These are phyloP conservation scores for Phytophthora constricta DNA, from an alignment of 352 stramenopile species.

Conservation along the genomic window DNA sequence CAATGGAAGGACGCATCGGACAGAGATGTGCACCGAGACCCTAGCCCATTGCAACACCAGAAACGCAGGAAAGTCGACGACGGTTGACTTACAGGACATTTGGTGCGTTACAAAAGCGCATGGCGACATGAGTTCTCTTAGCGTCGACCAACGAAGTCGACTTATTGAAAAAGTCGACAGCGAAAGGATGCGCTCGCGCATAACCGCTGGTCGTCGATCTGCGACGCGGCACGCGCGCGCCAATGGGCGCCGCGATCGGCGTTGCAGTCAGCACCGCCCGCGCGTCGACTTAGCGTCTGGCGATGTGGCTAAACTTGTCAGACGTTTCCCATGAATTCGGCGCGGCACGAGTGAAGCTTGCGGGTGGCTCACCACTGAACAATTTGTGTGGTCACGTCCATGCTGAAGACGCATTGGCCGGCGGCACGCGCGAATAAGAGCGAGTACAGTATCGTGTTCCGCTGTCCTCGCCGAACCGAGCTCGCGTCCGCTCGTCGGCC, in stretches of 20 bases:
- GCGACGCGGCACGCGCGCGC: constrained; percentile 18
- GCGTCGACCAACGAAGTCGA: constrained; percentile 14
- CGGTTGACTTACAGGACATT: not conserved
- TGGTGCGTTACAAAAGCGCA: not conserved
- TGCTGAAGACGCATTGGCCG: constrained; percentile 9
- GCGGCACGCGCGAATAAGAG: constrained; percentile 13
- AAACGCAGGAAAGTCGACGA: not conserved
- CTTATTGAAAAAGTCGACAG: no score
- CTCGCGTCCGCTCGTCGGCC: constrained; percentile 7
- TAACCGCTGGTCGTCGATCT: no score
- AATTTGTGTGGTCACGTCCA: not conserved
- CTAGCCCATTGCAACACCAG: constrained; percentile 16
- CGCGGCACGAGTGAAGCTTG: not conserved
- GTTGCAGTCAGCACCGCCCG: not conserved
- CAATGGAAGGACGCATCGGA: not conserved
- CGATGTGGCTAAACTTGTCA: no score
- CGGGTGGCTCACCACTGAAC: not conserved
- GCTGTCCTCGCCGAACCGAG: not conserved
- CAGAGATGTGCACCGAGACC: not conserved
- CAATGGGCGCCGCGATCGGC: constrained; percentile 20
- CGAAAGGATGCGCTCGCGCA: no score
- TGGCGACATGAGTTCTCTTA: not conserved
- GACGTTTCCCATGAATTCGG: not conserved
- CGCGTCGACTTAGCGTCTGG: no score
- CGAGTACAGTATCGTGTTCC: not conserved